A percentile compares a stretch with the other conserved stretches of the same genome.
Conservation (phyloP, 192 early-diverging fungal genomes). For the Pilaira anomala region DNA sequence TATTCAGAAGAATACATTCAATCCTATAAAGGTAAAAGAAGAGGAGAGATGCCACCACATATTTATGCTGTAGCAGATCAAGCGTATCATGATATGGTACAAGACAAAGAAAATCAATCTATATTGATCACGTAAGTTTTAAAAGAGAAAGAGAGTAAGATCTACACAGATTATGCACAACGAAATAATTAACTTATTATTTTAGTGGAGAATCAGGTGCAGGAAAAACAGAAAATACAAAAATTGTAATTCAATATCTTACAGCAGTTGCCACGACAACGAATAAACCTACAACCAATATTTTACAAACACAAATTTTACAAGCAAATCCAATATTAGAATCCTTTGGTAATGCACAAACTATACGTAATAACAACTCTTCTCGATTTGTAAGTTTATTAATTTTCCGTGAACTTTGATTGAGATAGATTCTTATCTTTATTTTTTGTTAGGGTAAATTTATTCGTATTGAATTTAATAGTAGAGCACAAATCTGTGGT, state of each 20-base stretch:
- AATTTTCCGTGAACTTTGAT: background rate
- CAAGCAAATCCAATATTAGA: constrained; percentile 97
- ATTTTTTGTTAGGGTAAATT: constrained; percentile 78
- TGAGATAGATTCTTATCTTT: background rate
- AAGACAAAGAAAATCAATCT: constrained; percentile 91
- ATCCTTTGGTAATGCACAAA: constrained; percentile 98
- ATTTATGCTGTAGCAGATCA: constrained; percentile 91
- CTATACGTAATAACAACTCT: constrained; percentile 98
- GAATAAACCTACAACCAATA: constrained; percentile 39
- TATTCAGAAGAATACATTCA: constrained; percentile 79
- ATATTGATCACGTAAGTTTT: constrained; percentile 88
- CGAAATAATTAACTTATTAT: background rate
- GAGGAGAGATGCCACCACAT: constrained; percentile 78
- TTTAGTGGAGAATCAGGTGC: constrained; percentile 94
- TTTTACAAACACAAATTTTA: constrained; percentile 79
- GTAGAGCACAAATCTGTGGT: constrained; percentile 81
- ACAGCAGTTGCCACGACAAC: constrained; percentile 79
- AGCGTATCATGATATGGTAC: constrained; percentile 94
- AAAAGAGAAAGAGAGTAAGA: background rate
- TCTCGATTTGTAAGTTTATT: constrained; percentile 81
- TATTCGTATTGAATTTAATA: constrained; percentile 96
- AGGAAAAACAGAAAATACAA: constrained; percentile 99
- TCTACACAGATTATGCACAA: background rate
- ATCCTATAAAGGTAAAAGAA: constrained; percentile 67
- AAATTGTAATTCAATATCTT: constrained; percentile 98